A percentile compares a stretch with the other conserved stretches of the same genome.
phyloP scores from a whole-genome alignment of 192 early-diverging fungal species.

The Coemansia sp. region DNA sequence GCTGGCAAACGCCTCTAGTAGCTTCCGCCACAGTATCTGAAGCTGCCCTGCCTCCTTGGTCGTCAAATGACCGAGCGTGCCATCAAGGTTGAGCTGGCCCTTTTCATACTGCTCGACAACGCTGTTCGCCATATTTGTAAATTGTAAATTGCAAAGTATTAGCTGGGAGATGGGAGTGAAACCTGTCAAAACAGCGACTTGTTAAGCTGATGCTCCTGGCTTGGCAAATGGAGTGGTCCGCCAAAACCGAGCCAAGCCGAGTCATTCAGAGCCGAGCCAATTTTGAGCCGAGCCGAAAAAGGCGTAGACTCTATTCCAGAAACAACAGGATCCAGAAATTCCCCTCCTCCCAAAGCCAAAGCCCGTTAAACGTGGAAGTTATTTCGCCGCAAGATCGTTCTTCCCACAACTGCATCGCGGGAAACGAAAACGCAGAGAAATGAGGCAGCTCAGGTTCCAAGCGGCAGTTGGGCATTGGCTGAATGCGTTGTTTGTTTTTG shows the following conservation, averaged over 20 bases:
- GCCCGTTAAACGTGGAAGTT: conserved; percentile 5
- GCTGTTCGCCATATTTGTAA: conserved; percentile 21
- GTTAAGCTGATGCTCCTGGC: too few species aligned
- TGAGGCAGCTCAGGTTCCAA: background rate
- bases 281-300: background rate
- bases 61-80: conserved; percentile 54
- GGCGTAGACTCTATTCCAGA: background rate
- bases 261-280: background rate
- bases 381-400: background rate
- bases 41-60: conserved; percentile 44
- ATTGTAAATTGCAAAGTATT: background rate
- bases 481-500: background rate
- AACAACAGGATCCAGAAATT: background rate
- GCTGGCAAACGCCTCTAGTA: conserved; percentile 35
- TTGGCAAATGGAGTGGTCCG: too few species aligned
- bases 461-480: conserved; percentile 14
- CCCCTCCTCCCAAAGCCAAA: background rate
- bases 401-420: background rate
- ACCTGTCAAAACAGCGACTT: too few species aligned
- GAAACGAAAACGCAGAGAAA: conserved; percentile 8
- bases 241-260: background rate
- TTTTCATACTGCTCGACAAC: conserved; percentile 44
- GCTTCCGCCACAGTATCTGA: conserved; percentile 54
- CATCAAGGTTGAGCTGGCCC: conserved; percentile 41
- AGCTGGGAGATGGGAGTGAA: too few species aligned